Evolutionary conservation across 2,329 filamentous ascomycete genomes (phyloP), one percentile per base, ranked within the genome.

Genomic region (Cladosporium sp.): DNA sequence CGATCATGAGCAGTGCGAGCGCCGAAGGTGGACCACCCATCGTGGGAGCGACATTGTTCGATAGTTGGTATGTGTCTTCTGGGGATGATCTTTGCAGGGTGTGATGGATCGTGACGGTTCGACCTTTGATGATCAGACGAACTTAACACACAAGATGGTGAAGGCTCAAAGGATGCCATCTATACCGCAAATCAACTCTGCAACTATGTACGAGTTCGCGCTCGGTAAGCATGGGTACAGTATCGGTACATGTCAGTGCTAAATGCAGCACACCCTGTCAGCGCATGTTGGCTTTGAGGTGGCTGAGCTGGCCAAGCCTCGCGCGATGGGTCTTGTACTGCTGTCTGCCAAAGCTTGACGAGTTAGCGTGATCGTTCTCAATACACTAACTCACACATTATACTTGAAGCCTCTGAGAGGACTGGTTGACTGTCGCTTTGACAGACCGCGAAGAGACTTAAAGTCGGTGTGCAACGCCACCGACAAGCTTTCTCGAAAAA

Each of bases 1-100:
- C 69, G 61, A 74, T 58, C 70, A 73, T 72, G 11, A 74, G 70
- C 12, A 74, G 24, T 24, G 55, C 69, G 32, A 74, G 67, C 34
- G 67, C 54, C 49, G 63, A 11, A 18, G 65, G n/a, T n/a, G 65
- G 14, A 65, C 54, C 2, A 54, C 15, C 52, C 55, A 60, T 18
- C 64, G 32, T 54, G 64, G 44, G 8, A 55, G 18, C 1, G 64
- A 32, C 64, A 65, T 65, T 0, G 2, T 49, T 24, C 4, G 26
- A 38, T 54, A 2, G 26, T 36, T 28, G 1, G 3, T 28, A 11
- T 28, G 15, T 24, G 10, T 12, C 26, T 30, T 28, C 11, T 11
- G 21, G 8, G 10, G 4, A 2, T 24, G 10, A 4, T 21, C 1
- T 11, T 21, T 11, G 8, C 2, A 47, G 41, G n/a, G 41, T 15